Evolutionary conservation across 164 flowering plant species (phyloP).

Genomic region (Annona cherimola): DNA sequence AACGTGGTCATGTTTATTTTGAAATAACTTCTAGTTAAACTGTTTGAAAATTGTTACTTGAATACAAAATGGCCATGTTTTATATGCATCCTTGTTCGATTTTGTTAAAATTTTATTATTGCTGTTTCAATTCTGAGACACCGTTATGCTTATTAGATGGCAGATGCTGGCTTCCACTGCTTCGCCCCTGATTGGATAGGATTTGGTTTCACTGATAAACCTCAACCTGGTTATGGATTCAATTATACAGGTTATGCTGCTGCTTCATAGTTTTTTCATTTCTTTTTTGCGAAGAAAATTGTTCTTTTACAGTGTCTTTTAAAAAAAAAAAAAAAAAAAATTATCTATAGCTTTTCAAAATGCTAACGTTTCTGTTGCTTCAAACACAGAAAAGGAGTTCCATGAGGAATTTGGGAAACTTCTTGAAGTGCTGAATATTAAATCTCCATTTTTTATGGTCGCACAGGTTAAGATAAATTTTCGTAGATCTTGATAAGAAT

Average conservation of each 20-base stretch:
- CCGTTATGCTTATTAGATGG: slow-evolving; percentile 42
- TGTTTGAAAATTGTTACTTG: background rate
- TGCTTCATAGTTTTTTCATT: too few species aligned
- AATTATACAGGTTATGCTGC: slow-evolving; percentile 63
- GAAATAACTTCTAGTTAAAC: background rate
- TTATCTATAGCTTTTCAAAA: slow-evolving; percentile 11
- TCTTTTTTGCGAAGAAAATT: too few species aligned
- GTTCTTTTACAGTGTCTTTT: too few species aligned
- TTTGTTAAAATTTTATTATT: background rate
- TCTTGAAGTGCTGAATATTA: slow-evolving; percentile 51
- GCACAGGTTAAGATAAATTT: slow-evolving; percentile 59
- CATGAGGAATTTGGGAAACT: slow-evolving; percentile 73
- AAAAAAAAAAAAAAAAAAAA: too few species aligned
- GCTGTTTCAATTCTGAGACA: background rate
- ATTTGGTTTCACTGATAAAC: slow-evolving; percentile 98
- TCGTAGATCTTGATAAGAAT: background rate
- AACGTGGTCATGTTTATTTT: background rate
- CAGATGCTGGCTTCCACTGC: slow-evolving; percentile 92
- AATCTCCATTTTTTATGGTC: slow-evolving; percentile 74
- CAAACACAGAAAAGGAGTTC: slow-evolving; percentile 74
- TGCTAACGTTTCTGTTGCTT: slow-evolving; percentile 4
- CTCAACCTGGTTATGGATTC: slow-evolving; percentile 92
- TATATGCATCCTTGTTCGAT: background rate
- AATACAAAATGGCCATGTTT: background rate
- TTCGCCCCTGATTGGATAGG: slow-evolving; percentile 99